These are phyloP conservation scores for Cytospora leucostoma DNA, from an alignment of 2,329 filamentous ascomycete genomes.

Conservation along the genomic window DNA sequence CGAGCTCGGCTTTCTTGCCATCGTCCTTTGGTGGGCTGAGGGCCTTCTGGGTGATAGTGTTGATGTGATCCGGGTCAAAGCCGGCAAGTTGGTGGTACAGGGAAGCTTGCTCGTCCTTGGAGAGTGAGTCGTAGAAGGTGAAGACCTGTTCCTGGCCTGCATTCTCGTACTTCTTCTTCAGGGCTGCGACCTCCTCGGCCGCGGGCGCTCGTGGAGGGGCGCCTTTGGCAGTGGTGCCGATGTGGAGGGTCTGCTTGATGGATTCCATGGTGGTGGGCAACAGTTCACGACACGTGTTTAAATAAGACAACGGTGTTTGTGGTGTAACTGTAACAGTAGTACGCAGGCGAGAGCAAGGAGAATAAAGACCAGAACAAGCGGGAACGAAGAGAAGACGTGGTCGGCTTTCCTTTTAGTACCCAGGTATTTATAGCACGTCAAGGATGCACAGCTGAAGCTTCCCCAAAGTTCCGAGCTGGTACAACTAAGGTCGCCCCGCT, in stretches of 20 bases:
- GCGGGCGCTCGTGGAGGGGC: conserved; percentile 55
- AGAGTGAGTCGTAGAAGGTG: conserved; percentile 82
- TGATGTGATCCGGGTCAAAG: conserved; percentile 86
- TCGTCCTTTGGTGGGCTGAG: conserved; percentile 71
- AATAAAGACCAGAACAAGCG: conserved; percentile 6
- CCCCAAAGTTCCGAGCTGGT: conserved; percentile 1
- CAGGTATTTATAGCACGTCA: conserved; percentile 23
- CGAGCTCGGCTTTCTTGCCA: conserved; percentile 59
- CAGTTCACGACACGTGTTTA: neutral
- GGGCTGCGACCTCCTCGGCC: conserved; percentile 64
- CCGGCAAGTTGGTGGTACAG: conserved; percentile 80
- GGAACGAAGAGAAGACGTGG: conserved; percentile 12
- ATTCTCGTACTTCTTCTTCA: conserved; percentile 72
- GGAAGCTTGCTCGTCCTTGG: conserved; percentile 68
- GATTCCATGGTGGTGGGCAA: conserved; percentile 42
- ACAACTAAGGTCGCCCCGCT: conserved; percentile 11
- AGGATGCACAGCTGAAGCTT: conserved; percentile 22
- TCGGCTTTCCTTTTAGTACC: conserved; percentile 21
- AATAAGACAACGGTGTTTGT: neutral
- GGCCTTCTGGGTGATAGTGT: conserved; percentile 79
- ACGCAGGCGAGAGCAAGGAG: conserved; percentile 7
- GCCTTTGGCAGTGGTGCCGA: conserved; percentile 37
- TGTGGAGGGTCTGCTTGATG: conserved; percentile 46
- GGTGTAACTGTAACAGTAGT: neutral
- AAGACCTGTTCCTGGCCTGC: conserved; percentile 82